Conservation (phyloP, 164 flowering plant species). For the Brasenia schreberi region DNA sequence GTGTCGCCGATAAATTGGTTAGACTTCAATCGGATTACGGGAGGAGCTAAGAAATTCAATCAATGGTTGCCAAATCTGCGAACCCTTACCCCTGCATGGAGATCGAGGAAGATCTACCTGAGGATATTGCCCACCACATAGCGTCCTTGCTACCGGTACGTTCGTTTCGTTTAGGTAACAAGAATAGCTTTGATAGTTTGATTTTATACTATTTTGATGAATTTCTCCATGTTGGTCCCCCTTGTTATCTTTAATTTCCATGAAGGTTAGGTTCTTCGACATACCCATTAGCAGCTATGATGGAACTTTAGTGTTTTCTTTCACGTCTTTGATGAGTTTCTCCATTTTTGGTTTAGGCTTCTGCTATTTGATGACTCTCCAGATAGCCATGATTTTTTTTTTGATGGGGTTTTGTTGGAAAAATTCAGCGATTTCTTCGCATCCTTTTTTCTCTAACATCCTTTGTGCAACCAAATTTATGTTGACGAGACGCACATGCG, state of each 20-base stretch:
- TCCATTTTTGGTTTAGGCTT: background rate
- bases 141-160: slow-evolving; percentile 44
- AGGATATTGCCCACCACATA: slow-evolving; percentile 50
- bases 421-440: no score
- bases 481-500: background rate
- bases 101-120: slow-evolving; percentile 23
- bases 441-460: background rate
- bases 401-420: no score
- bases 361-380: no score
- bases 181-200: background rate
- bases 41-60: no score
- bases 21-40: no score
- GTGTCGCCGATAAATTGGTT: no score
- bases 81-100: slow-evolving; percentile 13
- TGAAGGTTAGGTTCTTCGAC: background rate
- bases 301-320: background rate
- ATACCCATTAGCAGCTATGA: background rate
- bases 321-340: background rate
- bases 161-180: background rate
- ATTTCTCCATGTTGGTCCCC: background rate
- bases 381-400: no score
- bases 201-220: background rate
- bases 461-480: background rate
- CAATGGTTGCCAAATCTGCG: background rate
- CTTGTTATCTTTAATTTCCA: background rate